Base-by-base conservation (phyloP, 352 stramenopile genomes). In the Phytophthora fragariae region DNA sequence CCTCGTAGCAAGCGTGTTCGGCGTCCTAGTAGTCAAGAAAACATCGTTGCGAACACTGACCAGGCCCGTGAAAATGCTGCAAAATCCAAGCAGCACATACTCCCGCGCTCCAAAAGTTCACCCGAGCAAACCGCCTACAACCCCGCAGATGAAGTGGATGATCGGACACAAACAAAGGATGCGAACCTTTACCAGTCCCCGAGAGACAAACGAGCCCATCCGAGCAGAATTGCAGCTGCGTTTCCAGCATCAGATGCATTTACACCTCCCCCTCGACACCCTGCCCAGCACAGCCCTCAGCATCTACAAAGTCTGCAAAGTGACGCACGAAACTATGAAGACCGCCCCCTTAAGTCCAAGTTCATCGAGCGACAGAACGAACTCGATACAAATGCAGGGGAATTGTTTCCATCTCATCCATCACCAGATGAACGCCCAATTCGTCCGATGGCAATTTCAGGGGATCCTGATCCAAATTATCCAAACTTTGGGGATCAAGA, bases 241-340 rank as follows among this genome's bases (percentile, higher is more conserved):
- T 37, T 63, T n/a, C 19, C 56, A 57, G 1, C 44, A 46, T 46
- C 46, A 58, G 60, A 80, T 2, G 17, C 21, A 31, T 56, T 64
- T 15, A 21, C 44, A 9, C 66, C 68, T 47, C 46, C 59, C 44
- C n/a, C 57, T 15, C 57, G 15, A 24, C 54, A 69, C n/a, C 56
- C 65, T n/a, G 33, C 54, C 6, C 55, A 80, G 33, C 37, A 68
- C 17, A 90, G 81, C 35, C 81, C 83, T 12, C 83, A 88, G 44
- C 75, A 79, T 15, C 31, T 83, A 31, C 83, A 90, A 56, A 80
- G 72, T 62, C 33, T 86, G 17, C 71, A 87, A 63, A 90, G 79
- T 37, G 68, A 74, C 29, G 37, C 54, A 24, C 15, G 52, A 3
- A 77, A 59, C 19, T 62, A 69, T 21, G 72, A 85, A 56, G 79